phyloP scores from a whole-genome alignment of 2,329 filamentous ascomycete species.

The Botrytis hyacinthi region DNA sequence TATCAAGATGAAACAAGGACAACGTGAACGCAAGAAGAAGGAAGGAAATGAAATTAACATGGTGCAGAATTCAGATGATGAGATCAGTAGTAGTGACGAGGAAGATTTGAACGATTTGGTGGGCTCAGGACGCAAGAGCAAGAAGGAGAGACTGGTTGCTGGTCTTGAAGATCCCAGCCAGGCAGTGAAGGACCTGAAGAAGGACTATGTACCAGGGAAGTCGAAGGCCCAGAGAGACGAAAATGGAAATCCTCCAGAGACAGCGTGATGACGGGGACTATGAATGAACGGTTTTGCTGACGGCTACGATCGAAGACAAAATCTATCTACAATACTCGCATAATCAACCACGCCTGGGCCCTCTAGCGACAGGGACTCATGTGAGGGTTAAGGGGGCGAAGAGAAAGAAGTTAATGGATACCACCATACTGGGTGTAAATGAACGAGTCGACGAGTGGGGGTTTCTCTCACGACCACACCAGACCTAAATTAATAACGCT shows the following conservation, averaged over 20 bases:
- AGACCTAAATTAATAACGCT: neutral
- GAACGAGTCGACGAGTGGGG: neutral
- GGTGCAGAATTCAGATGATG: constrained; percentile 51
- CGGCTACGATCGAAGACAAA: neutral
- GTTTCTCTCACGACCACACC: neutral
- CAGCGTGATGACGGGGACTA: neutral
- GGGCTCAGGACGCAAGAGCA: constrained; percentile 33
- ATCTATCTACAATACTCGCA: neutral
- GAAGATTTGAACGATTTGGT: constrained; percentile 37
- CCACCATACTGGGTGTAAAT: neutral
- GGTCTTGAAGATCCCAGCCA: constrained; percentile 39
- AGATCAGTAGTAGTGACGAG: constrained; percentile 38
- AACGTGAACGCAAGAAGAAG: constrained; percentile 70
- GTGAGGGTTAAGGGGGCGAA: neutral
- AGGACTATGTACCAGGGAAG: constrained; percentile 28
- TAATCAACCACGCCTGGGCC: neutral
- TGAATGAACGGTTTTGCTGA: neutral
- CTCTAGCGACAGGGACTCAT: neutral
- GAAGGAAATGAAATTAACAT: constrained; percentile 52
- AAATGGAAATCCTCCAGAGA: constrained; percentile 23
- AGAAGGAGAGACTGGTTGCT: constrained; percentile 52
- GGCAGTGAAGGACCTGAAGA: constrained; percentile 26
- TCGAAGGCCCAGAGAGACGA: constrained; percentile 29
- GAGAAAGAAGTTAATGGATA: neutral
- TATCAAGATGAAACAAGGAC: constrained; percentile 70